Evolutionary conservation across 1,284 basidiomycete genomes (phyloP).

Genomic region (Cutaneotrichosporon spelunceum): DNA sequence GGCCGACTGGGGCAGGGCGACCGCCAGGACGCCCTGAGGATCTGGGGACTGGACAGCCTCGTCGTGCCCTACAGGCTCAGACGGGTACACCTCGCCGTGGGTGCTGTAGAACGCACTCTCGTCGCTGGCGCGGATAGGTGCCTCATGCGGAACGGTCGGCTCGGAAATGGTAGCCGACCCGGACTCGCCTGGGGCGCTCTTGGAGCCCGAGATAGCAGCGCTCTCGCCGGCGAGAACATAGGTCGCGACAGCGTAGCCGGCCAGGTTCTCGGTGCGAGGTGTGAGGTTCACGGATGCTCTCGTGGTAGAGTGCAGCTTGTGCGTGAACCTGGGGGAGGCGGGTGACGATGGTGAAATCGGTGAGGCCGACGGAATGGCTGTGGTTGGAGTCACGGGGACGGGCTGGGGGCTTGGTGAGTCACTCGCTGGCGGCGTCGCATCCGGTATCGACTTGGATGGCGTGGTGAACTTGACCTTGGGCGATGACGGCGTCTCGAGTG

Average conservation of each 20-base stretch:
- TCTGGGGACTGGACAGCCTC: background rate
- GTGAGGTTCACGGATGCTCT: background rate
- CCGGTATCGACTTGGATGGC: background rate
- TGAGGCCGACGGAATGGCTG: too few species aligned
- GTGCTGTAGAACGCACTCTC: constrained; percentile 2
- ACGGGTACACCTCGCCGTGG: background rate
- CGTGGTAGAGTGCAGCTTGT: constrained; percentile 2
- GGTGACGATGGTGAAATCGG: background rate
- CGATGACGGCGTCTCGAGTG: background rate
- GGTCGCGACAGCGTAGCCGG: constrained; percentile 3
- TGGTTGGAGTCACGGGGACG: background rate
- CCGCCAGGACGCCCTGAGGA: background rate
- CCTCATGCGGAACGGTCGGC: background rate
- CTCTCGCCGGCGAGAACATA: background rate
- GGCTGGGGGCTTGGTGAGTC: background rate
- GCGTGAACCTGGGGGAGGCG: background rate
- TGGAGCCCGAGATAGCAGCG: background rate
- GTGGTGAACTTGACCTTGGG: background rate
- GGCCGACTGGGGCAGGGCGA: background rate
- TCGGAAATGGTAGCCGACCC: background rate
- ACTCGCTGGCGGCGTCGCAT: background rate
- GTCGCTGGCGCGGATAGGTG: background rate
- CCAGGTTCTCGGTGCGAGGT: background rate
- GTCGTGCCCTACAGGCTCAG: background rate
- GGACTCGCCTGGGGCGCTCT: background rate